Base-by-base conservation (phyloP, 352 stramenopile species). In the Phytophthora idaei region DNA sequence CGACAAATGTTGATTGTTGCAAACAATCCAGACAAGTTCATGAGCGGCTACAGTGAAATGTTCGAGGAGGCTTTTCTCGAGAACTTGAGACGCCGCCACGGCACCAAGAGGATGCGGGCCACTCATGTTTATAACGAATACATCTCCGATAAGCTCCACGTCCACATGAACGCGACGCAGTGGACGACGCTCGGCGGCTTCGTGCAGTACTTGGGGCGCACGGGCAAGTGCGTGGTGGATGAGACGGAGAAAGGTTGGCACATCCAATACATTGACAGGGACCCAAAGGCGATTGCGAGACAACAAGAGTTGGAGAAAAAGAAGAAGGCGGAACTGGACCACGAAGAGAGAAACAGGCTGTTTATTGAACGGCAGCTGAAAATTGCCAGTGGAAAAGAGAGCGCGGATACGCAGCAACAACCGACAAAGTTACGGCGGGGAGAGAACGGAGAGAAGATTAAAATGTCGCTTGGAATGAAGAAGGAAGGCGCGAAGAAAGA, bases 141-240 rank as follows among this genome's bases (percentile, higher is more conserved):
- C 65, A 99, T 99, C 74, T 75, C 91, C 11, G 97, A 99, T 85
- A 99, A 99, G 78, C 64, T 98, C 59, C 98, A 99, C 75, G 83
- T 99, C 48, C 98, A 99, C 76, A 99, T 99, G 98, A 99, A 99
- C 80, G 89, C 97, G 0, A 99, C 98, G 15, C 93, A 98, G 63
- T 99, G 97, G 97, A 90, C 88, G 27, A 98, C 97, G 17, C 85
- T 99, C 46, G 93, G 90, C 5, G 86, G 90, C 42, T 99, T 99
- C 81, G 93, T 99, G 12, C 95, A 99, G 83, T 99, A 99, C 77
- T 85, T 99, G 28, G 98, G 97, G 2, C 98, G 98, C 66, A 98
- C 85, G 29, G 97, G 97, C 58, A 98, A 99, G 64, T 98, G 90
- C 67, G 74, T 98, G 1, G 97, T 99, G 31, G 97, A 99, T 69